A percentile compares a stretch with the other conserved stretches of the same genome.
Evolutionary conservation across 2,329 filamentous ascomycete species (phyloP).

Genomic region (Penicillium sp.): DNA sequence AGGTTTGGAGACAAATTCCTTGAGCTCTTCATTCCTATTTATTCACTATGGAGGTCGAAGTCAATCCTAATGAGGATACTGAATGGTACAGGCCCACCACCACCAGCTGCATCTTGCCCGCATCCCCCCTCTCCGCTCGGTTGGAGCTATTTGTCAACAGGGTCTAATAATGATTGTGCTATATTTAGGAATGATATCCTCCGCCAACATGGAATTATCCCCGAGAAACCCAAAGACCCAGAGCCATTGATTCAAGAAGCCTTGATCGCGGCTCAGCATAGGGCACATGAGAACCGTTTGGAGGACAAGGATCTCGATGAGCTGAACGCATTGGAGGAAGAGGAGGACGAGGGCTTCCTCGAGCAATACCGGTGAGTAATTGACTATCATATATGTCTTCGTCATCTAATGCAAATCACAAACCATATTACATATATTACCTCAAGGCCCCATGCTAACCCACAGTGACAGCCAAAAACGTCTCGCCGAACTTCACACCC

Average conservation of each 20-base stretch:
- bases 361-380: conserved; percentile 68
- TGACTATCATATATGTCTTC: not conserved
- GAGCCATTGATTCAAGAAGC: conserved; percentile 97
- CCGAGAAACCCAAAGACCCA: conserved; percentile 94
- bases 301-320: conserved; percentile 95
- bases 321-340: conserved; percentile 87
- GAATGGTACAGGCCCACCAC: conserved; percentile 68
- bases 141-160: conserved; percentile 12
- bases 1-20: not conserved
- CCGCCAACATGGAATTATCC: conserved; percentile 92
- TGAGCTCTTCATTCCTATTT: not conserved
- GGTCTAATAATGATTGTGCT: conserved; percentile 8
- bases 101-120: conserved; percentile 1
- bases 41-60: conserved; percentile 67
- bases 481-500: conserved; percentile 72
- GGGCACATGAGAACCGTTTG: conserved; percentile 87
- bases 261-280: conserved; percentile 73
- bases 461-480: conserved; percentile 65
- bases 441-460: conserved; percentile 2
- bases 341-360: conserved; percentile 90
- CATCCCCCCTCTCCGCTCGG: conserved; percentile 13
- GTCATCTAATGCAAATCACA: not conserved
- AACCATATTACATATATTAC: not conserved
- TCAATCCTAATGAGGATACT: conserved; percentile 94
- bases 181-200: conserved; percentile 88